Evolutionary conservation across 495 filamentous ascomycete species (phyloP).

Genomic region (Penicillium samsonianum): DNA sequence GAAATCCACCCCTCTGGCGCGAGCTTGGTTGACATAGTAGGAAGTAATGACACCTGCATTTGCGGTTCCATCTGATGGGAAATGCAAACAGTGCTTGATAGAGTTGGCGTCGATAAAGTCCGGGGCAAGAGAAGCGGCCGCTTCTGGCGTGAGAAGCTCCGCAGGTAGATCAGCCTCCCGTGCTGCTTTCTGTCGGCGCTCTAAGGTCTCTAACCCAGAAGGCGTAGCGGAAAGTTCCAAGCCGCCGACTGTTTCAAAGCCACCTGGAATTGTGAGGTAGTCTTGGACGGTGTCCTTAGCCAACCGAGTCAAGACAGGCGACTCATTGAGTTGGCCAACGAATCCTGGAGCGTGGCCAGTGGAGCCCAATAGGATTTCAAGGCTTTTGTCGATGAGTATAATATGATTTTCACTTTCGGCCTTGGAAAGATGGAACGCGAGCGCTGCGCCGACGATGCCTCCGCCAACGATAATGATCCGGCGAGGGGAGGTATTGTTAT

Average conservation of each 20-base stretch:
- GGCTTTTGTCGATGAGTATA: constrained; percentile 30
- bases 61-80: constrained; percentile 34
- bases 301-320: constrained; percentile 31
- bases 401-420: constrained; percentile 23
- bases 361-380: constrained; percentile 26
- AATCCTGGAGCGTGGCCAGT: constrained; percentile 39
- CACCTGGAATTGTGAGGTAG: constrained; percentile 31
- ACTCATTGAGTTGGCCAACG: constrained; percentile 42
- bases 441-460: constrained; percentile 47
- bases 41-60: constrained; percentile 27
- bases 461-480: constrained; percentile 45
- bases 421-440: constrained; percentile 36
- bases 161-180: constrained; percentile 26
- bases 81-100: constrained; percentile 21
- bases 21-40: constrained; percentile 39
- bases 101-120: constrained; percentile 31
- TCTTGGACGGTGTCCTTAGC: constrained; percentile 35
- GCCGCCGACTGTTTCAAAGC: constrained; percentile 34
- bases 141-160: constrained; percentile 27
- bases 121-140: constrained; percentile 30
- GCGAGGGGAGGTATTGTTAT: constrained; percentile 11
- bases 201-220: constrained; percentile 26
- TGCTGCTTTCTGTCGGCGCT: constrained; percentile 24
- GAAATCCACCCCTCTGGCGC: constrained; percentile 24
- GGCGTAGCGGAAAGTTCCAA: constrained; percentile 33